Evolutionary conservation across 192 early-diverging fungal species (phyloP), one percentile per base, ranked within the genome.

Genomic region (Coemansia sp.): DNA sequence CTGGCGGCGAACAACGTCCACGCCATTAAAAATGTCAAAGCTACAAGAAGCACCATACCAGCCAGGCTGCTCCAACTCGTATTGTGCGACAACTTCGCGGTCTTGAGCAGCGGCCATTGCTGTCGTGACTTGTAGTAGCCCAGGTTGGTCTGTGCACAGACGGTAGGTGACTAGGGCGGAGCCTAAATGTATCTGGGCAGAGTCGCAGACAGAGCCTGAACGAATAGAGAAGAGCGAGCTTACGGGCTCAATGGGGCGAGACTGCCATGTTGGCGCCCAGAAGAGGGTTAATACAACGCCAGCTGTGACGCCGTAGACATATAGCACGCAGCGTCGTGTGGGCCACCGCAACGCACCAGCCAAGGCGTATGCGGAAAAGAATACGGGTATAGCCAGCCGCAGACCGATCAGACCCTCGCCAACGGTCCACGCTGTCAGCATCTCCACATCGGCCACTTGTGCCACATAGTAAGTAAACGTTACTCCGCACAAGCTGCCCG

Each of bases 61-160:
- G 9, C 20, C 49, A 20, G 49, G 20, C 20, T 50, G 49, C n/a
- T 50, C 49, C 20, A 69, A n/a, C 46, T 27, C 41, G 44, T 78
- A 70, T 22, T 72, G 81, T 13, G 62, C 73, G 12, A 83, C 73
- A 0, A 83, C 55, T 40, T 83, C 81, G 61, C 81, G 76, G 73
- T 83, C 63, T 6, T 24, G 41, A 16, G 43, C 73, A 2, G 76
- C 64, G 15, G 16, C 34, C 33, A 73, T 34, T 5, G 10, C 10
- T 7, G 71, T 40, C 1, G 60, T 38, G 13, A 75, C 65, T 12
- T 75, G 72, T 33, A 83, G 27, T 29, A 73, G 43, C 5, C 65
- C 27, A 36, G 72, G 39, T 13, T 38, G 29, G 57, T 78, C 81
- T 0, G 67, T 70, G 40, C 81, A 83, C 64, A 83, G 31, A 4